phyloP scores from a whole-genome alignment of 179 eudicot genomes.

The Pouteria campechiana region DNA sequence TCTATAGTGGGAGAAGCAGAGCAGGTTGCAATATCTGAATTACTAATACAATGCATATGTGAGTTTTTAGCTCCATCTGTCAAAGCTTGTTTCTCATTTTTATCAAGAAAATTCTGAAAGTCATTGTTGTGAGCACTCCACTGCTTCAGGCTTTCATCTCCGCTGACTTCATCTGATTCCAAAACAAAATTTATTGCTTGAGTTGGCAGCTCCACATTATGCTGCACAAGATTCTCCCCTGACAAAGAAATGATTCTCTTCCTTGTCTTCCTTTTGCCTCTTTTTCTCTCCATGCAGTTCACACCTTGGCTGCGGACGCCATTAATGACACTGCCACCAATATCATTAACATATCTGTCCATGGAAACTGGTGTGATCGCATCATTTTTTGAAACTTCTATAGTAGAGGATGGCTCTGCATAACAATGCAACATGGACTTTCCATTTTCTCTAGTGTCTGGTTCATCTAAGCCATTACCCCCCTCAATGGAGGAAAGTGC shows the following conservation, averaged over 20 bases:
- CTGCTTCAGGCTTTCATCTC: slow-evolving; percentile 9
- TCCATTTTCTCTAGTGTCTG: too few relatives aligned
- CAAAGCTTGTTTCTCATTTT: not conserved
- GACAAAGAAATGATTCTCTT: slow-evolving; percentile 44
- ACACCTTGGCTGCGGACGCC: slow-evolving; percentile 18
- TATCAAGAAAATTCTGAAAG: not conserved
- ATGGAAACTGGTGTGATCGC: slow-evolving; percentile 9
- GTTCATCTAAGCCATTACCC: too few relatives aligned
- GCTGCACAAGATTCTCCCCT: slow-evolving; percentile 12
- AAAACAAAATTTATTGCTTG: slow-evolving; percentile 7
- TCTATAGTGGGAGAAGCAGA: slow-evolving; percentile 6
- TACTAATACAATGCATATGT: slow-evolving; percentile 5
- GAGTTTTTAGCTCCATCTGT: not conserved
- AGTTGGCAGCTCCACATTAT: slow-evolving; percentile 6
- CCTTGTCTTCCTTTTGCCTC: slow-evolving; percentile 26
- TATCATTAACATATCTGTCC: not conserved
- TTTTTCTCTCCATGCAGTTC: slow-evolving; percentile 26
- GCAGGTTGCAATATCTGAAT: slow-evolving; percentile 9
- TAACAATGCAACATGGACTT: too few relatives aligned
- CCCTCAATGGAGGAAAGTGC: slow-evolving; percentile 1
- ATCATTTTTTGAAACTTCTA: too few relatives aligned
- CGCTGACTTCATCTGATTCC: slow-evolving; percentile 6
- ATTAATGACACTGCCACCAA: slow-evolving; percentile 7
- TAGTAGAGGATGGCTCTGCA: slow-evolving; percentile 14
- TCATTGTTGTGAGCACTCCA: slow-evolving; percentile 5